Percentiles rank a stretch among this genome's conserved stretches.
These are phyloP conservation scores for Saccharum spontaneum DNA, from an alignment of 176 grass and related monocot species.

Conservation along the genomic window DNA sequence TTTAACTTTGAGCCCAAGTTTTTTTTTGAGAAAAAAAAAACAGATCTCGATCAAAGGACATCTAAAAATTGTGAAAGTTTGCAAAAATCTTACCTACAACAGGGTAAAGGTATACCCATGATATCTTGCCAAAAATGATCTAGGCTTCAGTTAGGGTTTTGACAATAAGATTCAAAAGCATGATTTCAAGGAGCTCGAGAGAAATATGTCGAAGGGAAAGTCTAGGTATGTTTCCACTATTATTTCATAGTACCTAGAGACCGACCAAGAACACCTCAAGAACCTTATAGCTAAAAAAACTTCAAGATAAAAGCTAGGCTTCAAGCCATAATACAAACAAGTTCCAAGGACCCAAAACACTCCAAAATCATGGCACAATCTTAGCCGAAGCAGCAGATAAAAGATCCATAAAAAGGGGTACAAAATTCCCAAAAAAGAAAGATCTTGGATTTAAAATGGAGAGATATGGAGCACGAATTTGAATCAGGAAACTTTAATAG, in stretches of 20 bases:
- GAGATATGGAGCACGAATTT: background rate
- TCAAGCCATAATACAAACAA: background rate
- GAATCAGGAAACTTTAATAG: background rate
- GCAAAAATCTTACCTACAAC: background rate
- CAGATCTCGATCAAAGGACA: too few species aligned
- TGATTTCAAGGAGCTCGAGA: background rate
- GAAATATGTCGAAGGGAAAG: background rate
- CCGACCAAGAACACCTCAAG: background rate
- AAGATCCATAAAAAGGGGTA: background rate
- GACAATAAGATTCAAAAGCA: background rate
- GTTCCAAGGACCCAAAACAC: background rate
- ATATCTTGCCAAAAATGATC: background rate
- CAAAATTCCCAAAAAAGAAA: background rate
- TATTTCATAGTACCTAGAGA: background rate
- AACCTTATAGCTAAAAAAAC: background rate
- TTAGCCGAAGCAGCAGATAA: background rate
- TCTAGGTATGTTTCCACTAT: background rate
- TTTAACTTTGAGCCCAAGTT: background rate
- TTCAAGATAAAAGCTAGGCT: background rate
- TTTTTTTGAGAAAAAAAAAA: background rate
- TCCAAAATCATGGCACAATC: background rate
- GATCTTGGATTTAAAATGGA: background rate
- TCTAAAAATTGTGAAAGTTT: too few species aligned
- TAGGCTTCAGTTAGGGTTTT: background rate
- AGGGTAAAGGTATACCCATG: background rate